phyloP scores from a whole-genome alignment of 345 rosid species.

The Eucalyptus rudis region DNA sequence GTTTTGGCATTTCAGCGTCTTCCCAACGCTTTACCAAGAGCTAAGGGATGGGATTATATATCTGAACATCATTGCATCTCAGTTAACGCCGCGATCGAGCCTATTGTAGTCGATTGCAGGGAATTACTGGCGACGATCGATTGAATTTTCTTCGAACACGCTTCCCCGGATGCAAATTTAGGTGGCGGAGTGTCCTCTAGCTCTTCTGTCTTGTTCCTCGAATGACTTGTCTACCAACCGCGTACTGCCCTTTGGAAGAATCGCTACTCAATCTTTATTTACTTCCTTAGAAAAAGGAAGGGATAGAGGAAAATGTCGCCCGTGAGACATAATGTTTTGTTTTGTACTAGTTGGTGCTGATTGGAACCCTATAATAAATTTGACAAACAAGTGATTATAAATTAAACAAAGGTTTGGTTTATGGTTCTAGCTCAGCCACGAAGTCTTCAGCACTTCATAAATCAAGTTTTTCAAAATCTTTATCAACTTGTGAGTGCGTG shows the following conservation, averaged over 20 bases:
- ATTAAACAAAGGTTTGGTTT: neutral
- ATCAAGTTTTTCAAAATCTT: neutral
- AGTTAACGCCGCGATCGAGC: neutral
- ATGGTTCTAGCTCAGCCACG: neutral
- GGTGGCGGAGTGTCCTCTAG: neutral
- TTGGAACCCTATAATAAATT: neutral
- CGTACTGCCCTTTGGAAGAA: neutral
- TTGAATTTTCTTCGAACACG: neutral
- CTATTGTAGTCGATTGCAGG: neutral
- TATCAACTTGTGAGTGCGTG: neutral
- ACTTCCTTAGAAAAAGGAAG: neutral
- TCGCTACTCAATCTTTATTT: neutral
- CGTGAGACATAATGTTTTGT: neutral
- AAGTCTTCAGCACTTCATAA: neutral
- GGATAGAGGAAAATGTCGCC: neutral
- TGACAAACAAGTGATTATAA: neutral
- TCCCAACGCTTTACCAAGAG: neutral
- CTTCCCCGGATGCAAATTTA: neutral
- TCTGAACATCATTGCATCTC: neutral
- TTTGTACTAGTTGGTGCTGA: neutral
- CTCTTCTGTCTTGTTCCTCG: neutral
- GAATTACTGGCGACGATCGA: neutral
- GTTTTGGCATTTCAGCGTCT: neutral
- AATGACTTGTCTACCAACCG: neutral
- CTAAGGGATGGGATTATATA: neutral